Percentiles rank a stretch among this genome's conserved stretches.
These are phyloP conservation scores for Penicillium roqueforti DNA, from an alignment of 495 filamentous ascomycete genomes.

Conservation along the genomic window DNA sequence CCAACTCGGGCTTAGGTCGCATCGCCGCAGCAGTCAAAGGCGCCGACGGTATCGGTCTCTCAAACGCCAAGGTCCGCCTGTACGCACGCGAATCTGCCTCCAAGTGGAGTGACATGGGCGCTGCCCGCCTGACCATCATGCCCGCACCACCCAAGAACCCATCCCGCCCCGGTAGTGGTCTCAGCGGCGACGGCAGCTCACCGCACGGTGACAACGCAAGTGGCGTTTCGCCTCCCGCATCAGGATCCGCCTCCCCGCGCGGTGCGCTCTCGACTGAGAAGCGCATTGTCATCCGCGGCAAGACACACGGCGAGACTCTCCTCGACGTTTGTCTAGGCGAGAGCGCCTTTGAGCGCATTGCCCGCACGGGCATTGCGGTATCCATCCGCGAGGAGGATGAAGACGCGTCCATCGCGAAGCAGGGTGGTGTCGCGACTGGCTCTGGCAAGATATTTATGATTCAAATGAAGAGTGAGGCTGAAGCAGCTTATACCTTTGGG, in stretches of 20 bases:
- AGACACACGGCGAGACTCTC: slow-evolving; percentile 62
- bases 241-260: slow-evolving; percentile 36
- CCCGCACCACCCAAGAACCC: slow-evolving; percentile 55
- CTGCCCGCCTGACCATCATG: slow-evolving; percentile 75
- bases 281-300: slow-evolving; percentile 69
- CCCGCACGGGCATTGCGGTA: slow-evolving; percentile 77
- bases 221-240: slow-evolving; percentile 25
- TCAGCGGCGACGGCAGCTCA: slow-evolving; percentile 24
- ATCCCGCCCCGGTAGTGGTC: slow-evolving; percentile 33
- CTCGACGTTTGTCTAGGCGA: slow-evolving; percentile 82
- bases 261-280: slow-evolving; percentile 57
- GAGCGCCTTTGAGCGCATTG: slow-evolving; percentile 78
- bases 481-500: slow-evolving; percentile 58
- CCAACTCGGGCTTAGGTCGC: slow-evolving; percentile 53
- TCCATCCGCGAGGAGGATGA: slow-evolving; percentile 80
- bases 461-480: slow-evolving; percentile 64
- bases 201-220: slow-evolving; percentile 13
- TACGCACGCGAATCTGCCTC: slow-evolving; percentile 71
- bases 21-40: slow-evolving; percentile 52
- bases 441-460: slow-evolving; percentile 78
- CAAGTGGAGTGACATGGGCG: slow-evolving; percentile 88
- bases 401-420: slow-evolving; percentile 61
- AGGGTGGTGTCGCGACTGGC: slow-evolving; percentile 66
- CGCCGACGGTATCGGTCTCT: slow-evolving; percentile 55
- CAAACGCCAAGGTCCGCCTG: slow-evolving; percentile 75